Percentiles rank a stretch among this genome's conserved stretches.
Evolutionary conservation across 306 rosid genomes (phyloP).

Genomic region (Pterocarpus santalinus): DNA sequence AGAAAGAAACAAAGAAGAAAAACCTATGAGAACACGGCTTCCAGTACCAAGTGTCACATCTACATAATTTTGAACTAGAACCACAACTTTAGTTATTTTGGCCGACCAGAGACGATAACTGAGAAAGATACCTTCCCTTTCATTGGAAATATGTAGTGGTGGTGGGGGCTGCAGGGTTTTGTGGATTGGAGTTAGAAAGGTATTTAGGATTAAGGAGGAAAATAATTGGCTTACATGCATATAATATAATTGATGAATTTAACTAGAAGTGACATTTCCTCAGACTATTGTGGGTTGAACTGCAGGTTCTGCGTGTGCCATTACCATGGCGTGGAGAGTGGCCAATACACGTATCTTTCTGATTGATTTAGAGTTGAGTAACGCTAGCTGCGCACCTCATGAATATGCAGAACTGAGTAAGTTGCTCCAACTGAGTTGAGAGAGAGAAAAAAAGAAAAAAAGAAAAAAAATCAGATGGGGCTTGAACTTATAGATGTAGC

Average conservation of each 20-base stretch:
- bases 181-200: conserved; percentile 24
- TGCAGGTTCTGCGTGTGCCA: conserved; percentile 25
- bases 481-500: background rate
- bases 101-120: conserved; percentile 49
- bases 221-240: conserved; percentile 8
- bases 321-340: background rate
- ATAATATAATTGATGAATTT: background rate
- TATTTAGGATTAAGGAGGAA: background rate
- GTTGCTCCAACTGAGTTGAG: background rate
- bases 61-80: conserved; percentile 37
- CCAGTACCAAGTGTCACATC: conserved; percentile 34
- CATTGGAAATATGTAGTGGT: conserved; percentile 11
- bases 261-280: conserved; percentile 18
- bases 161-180: conserved; percentile 40
- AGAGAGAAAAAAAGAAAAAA: background rate
- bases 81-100: conserved; percentile 43
- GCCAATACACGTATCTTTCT: background rate
- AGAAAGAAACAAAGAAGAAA: conserved; percentile 8
- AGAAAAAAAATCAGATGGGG: background rate
- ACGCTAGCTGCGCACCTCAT: background rate
- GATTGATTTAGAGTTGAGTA: background rate
- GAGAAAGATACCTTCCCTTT: conserved; percentile 7
- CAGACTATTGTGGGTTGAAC: background rate
- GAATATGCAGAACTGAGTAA: background rate
- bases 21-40: conserved; percentile 33